Evolutionary conservation across 805 yeast species (phyloP).

Genomic region (Kazachstania psychrophila): DNA sequence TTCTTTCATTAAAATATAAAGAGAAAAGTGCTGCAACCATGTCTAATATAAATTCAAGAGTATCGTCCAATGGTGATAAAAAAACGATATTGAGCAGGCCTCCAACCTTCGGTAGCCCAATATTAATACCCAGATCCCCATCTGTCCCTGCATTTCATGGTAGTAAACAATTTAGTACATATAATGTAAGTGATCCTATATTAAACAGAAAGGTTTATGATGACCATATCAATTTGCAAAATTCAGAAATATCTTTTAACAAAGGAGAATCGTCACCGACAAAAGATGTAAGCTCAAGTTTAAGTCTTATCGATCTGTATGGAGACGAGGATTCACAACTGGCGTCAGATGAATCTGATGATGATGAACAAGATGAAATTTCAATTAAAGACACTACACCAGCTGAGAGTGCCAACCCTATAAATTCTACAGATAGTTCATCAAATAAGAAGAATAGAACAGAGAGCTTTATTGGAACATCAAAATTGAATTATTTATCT

Average conservation of each 20-base stretch:
- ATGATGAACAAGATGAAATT: slow-evolving; percentile 7
- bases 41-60: too few relatives aligned
- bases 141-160: slow-evolving; percentile 18
- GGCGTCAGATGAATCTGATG: slow-evolving; percentile 1
- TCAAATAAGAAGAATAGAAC: too few relatives aligned
- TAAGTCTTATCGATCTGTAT: slow-evolving; percentile 33
- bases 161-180: slow-evolving; percentile 1
- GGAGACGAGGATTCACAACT: slow-evolving; percentile 18
- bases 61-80: background rate
- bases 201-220: background rate
- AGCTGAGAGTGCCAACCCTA: too few relatives aligned
- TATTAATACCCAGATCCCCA: slow-evolving; percentile 11
- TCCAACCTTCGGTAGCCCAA: background rate
- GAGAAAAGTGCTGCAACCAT: too few relatives aligned
- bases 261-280: background rate
- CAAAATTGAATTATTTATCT: background rate
- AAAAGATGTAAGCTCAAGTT: slow-evolving; percentile 18
- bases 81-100: background rate
- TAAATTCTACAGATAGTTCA: too few relatives aligned
- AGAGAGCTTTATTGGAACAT: too few relatives aligned
- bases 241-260: background rate
- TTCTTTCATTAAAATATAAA: too few relatives aligned
- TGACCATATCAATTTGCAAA: background rate
- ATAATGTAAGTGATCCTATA: slow-evolving; percentile 9
- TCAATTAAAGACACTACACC: background rate